Base-by-base conservation (phyloP, 306 rosid genomes). In the Cucurbita ficifolia region DNA sequence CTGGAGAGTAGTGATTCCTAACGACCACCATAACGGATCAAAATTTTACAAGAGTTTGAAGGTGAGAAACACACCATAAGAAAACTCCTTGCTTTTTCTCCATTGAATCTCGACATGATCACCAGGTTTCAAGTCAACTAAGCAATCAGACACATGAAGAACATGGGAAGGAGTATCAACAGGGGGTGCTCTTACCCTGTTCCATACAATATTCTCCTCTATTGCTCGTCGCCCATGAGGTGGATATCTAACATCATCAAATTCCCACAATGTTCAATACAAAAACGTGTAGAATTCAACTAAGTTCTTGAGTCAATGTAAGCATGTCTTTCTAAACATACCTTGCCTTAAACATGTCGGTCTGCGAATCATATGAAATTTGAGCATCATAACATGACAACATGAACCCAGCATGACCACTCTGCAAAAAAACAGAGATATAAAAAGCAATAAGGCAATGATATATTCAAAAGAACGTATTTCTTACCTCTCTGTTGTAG, bases 101-200 rank as follows among this genome's bases (percentile, higher is more conserved):
- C 98, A 94, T 72, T 94, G 98, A 60, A 94, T 90, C 81, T 94
- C 98, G 53, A 94, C 80, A 83, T 94, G 89, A 82, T 94, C 97
- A 43, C 92, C 90, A 0, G 97, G 95, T 74, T 56, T 86, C 33
- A 94, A 86, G 72, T 90, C 89, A 29, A 76, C 79, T 63, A 94
- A 82, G 75, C 96, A 89, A 60, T 88, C 89, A 50, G 96, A 84
- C 17, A 74, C 83, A 68, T 90, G 92, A 79, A 94, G 96, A 71
- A 39, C 82, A 69, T 82, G 75, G 39, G 96, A 78, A 68, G 89
- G 84, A 76, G 89, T 83, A 63, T 83, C 84, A 60, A 89, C 55
- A 14, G 96, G 95, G 17, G 98, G 86, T 45, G 86, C 82, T 87
- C 98, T 81, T 53, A 94, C 70, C 65, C 98, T 83, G 24, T 89